Evolutionary conservation across 2,329 filamentous ascomycete genomes (phyloP), one percentile per base, ranked within the genome.

Genomic region (Fusarium sp.): DNA sequence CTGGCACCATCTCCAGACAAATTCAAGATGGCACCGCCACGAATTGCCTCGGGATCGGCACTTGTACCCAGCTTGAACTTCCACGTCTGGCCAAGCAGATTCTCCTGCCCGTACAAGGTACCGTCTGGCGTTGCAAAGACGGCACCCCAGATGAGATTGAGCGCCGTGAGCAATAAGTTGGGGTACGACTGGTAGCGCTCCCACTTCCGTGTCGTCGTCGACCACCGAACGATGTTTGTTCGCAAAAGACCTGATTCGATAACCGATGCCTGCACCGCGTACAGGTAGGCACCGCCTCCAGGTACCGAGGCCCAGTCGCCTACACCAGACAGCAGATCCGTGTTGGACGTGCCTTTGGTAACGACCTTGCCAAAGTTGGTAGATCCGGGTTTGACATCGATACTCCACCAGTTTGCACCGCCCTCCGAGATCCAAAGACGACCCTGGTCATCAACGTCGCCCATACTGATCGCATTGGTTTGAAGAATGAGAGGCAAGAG

Each of bases 271-370:
- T 67, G 64, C 0, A 63, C 9, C 0, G 66, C 42, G 4, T 67
- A 68, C 9, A 68, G 57, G 3, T 52, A 67, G 19, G 44, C 39
- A 9, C 63, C 63, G 3, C 57, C 61, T 0, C 63, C 61, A 0
- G 63, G 66, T 1, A 68, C 55, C 2, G 55, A 68, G 3, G 48
- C 49, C 66, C 66, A 68, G 13, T 68, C 66, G 0, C 51, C 46
- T 0, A 65, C 51, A 2, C 45, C 49, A 4, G 11, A 8, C 0
- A 59, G 9, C 2, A 52, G 23, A 1, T 23, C 9, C 1, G 37
- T 29, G 0, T 1, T 2, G 0, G 63, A 58, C 0, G 46, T 44
- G 2, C 63, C 60, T 0, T 9, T 17, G 0, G 1, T 23, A 0
- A 60, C 6, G 0, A 64, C 7, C 0, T 35, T 33, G 7, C 52